phyloP scores from a whole-genome alignment of 768 basidiomycete genomes.

The Lactifluus subvellereus region DNA sequence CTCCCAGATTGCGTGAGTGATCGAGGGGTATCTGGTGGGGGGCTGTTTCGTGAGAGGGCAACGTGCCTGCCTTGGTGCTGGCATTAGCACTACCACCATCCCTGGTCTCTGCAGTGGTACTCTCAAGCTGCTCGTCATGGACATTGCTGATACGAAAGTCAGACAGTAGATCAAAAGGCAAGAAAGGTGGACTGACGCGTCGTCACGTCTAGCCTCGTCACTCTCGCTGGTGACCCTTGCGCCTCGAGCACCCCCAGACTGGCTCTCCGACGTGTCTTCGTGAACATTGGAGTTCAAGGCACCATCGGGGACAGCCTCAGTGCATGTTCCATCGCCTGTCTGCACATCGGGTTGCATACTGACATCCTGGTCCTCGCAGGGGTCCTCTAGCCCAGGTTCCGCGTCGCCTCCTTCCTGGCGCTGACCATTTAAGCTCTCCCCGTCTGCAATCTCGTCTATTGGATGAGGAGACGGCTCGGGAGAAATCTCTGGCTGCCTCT shows the following conservation, averaged over 20 bases:
- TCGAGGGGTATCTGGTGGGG: constrained; percentile 30
- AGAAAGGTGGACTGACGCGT: constrained; percentile 6
- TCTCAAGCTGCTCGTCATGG: background rate
- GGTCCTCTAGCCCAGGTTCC: constrained; percentile 40
- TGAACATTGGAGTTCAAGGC: constrained; percentile 2
- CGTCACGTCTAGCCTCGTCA: constrained; percentile 1
- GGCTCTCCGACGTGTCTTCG: constrained; percentile 4
- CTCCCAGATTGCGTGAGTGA: constrained; percentile 75
- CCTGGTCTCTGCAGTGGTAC: constrained; percentile 6
- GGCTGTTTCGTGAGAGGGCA: constrained; percentile 35
- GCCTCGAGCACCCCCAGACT: constrained; percentile 8
- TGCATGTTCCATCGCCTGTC: constrained; percentile 26
- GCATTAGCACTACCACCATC: constrained; percentile 31
- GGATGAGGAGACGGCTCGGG: constrained; percentile 3
- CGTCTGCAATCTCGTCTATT: background rate
- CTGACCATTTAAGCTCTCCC: constrained; percentile 5
- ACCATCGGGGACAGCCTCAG: constrained; percentile 9
- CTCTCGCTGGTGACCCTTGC: constrained; percentile 8
- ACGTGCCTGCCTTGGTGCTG: constrained; percentile 43
- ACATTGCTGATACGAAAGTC: background rate
- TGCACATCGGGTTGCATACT: constrained; percentile 36
- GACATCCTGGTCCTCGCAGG: constrained; percentile 36
- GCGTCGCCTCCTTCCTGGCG: constrained; percentile 28
- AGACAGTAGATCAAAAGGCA: background rate
- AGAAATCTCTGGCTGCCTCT: background rate